phyloP scores from a whole-genome alignment of 164 flowering plant species.

The Macadamia tetraphylla region DNA sequence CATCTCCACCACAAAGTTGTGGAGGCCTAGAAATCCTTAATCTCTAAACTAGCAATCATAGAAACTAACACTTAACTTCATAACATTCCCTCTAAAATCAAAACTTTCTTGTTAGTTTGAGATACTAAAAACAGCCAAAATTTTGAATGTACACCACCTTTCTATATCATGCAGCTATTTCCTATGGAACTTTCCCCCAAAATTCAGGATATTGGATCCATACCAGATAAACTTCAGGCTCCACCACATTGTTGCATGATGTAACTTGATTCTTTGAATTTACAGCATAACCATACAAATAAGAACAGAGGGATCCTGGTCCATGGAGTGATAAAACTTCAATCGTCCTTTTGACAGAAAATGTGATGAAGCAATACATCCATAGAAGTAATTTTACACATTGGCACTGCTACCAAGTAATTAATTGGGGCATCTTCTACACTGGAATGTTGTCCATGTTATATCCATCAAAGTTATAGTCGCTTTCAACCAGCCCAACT shows the following conservation, averaged over 20 bases:
- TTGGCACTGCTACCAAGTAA: conserved; percentile 8
- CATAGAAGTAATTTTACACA: conserved; percentile 26
- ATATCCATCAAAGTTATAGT: conserved; percentile 64
- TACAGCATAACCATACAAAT: background rate
- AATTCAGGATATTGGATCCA: background rate
- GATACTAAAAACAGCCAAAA: conserved; percentile 32
- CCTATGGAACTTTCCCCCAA: conserved; percentile 8
- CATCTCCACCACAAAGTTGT: background rate
- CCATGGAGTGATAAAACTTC: background rate
- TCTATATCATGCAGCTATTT: conserved; percentile 27
- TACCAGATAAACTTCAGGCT: background rate
- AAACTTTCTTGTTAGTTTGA: conserved; percentile 16
- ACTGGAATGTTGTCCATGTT: conserved; percentile 53
- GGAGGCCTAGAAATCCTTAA: conserved; percentile 12
- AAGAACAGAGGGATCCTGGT: background rate
- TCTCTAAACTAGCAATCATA: conserved; percentile 1
- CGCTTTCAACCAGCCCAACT: conserved; percentile 42
- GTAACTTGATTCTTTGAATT: background rate
- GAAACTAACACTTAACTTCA: background rate
- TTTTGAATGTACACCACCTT: conserved; percentile 30
- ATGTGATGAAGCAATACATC: background rate
- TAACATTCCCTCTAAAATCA: conserved; percentile 12
- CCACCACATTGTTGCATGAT: too few species aligned
- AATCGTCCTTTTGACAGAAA: background rate
- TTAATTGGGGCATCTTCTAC: conserved; percentile 15